Conservation (phyloP, 495 filamentous ascomycete species). For the Podospora australis region DNA sequence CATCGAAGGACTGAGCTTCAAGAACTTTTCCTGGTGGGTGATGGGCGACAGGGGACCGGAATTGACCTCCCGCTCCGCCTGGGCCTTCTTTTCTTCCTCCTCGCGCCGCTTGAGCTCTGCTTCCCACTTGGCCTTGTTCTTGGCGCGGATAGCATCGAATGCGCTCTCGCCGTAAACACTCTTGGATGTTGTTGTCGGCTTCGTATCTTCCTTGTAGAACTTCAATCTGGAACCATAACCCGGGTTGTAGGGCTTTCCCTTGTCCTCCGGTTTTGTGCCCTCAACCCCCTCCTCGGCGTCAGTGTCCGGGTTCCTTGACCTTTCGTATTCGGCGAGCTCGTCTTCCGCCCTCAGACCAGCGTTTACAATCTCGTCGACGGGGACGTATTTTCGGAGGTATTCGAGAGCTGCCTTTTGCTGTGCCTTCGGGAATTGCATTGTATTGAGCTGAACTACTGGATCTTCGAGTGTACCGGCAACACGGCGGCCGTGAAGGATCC, state of each 20-base stretch:
- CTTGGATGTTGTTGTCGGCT: slow-evolving; percentile 1
- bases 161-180: slow-evolving; percentile 41
- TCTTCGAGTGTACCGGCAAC: slow-evolving; percentile 68
- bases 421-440: slow-evolving; percentile 23
- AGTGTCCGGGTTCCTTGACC: no score
- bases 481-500: slow-evolving; percentile 66
- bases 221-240: slow-evolving; percentile 20
- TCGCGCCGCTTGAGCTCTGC: slow-evolving; percentile 42
- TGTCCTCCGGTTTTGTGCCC: slow-evolving; percentile 20
- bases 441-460: slow-evolving; percentile 29
- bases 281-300: slow-evolving; percentile 30
- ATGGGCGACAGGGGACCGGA: slow-evolving; percentile 43
- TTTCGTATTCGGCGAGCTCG: slow-evolving; percentile 56
- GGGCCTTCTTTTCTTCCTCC: slow-evolving; percentile 45
- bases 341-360: slow-evolving; percentile 49
- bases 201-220: slow-evolving; percentile 21
- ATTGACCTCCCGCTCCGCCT: slow-evolving; percentile 42
- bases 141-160: slow-evolving; percentile 44
- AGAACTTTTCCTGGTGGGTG: slow-evolving; percentile 21
- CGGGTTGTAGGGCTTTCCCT: slow-evolving; percentile 39
- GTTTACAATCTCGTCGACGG: slow-evolving; percentile 67
- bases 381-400: slow-evolving; percentile 62
- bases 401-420: slow-evolving; percentile 47
- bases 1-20: slow-evolving; percentile 30
- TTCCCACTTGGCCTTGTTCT: slow-evolving; percentile 35